Percentiles rank a stretch among this genome's conserved stretches.
phyloP scores from a whole-genome alignment of 352 stramenopile species.

The Globisporangium splendens region DNA sequence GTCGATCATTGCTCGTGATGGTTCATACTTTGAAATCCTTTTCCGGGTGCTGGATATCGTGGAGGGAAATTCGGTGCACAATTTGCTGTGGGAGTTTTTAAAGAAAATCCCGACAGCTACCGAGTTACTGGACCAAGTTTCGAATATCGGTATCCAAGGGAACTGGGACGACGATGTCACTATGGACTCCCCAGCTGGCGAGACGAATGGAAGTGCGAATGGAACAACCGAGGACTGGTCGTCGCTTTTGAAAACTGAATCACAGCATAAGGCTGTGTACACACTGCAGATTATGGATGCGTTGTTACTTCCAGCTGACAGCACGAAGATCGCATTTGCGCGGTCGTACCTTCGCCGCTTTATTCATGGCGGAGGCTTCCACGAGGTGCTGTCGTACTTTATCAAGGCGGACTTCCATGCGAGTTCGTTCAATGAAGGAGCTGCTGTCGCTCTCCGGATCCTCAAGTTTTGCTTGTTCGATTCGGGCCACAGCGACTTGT shows the following conservation, averaged over 20 bases:
- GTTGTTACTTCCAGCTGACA: constrained; percentile 69
- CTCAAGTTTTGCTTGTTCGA: constrained; percentile 84
- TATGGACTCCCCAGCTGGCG: constrained; percentile 30
- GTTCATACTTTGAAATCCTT: constrained; percentile 80
- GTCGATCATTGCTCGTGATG: constrained; percentile 57
- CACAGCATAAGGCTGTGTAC: constrained; percentile 82
- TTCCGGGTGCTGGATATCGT: constrained; percentile 78
- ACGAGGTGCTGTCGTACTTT: constrained; percentile 84
- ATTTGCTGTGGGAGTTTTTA: constrained; percentile 74
- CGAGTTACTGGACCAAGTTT: constrained; percentile 59
- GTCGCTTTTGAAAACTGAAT: constrained; percentile 61
- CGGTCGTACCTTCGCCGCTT: constrained; percentile 68
- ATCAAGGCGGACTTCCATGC: constrained; percentile 63
- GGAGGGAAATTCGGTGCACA: constrained; percentile 53
- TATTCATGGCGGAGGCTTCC: constrained; percentile 70
- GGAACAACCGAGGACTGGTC: constrained; percentile 54
- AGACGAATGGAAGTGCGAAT: constrained; percentile 1
- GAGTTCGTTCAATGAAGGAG: constrained; percentile 80
- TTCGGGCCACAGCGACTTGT: constrained; percentile 49
- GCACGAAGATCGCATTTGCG: constrained; percentile 51
- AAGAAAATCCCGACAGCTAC: constrained; percentile 80
- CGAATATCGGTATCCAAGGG: constrained; percentile 38
- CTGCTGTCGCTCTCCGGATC: constrained; percentile 76
- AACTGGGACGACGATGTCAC: constrained; percentile 31
- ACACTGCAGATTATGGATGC: constrained; percentile 87